Conservation (phyloP, 148 eudicot genomes). For the Arbutus unedo region DNA sequence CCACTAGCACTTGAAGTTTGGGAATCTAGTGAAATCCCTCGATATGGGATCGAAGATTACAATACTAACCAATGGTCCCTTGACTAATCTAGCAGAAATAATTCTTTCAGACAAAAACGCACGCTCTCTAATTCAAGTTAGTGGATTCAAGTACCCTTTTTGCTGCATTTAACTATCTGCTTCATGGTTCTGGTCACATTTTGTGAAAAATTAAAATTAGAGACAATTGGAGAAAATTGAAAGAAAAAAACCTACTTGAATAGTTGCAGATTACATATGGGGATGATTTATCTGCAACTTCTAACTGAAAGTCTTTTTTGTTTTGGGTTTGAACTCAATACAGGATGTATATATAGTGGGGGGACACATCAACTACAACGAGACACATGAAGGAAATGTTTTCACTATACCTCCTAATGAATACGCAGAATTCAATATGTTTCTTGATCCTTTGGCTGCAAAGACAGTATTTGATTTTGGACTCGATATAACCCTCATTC, state of each 20-base stretch:
- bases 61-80: constrained; percentile 70
- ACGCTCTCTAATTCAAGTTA: constrained; percentile 60
- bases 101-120: constrained; percentile 46
- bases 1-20: constrained; percentile 71
- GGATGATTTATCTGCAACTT: background rate
- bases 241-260: too few relatives aligned
- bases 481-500: constrained; percentile 59
- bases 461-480: constrained; percentile 53
- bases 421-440: constrained; percentile 69
- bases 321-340: constrained; percentile 2
- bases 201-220: background rate
- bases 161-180: background rate
- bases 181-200: background rate
- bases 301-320: background rate
- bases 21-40: constrained; percentile 50
- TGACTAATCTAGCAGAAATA: constrained; percentile 68
- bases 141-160: background rate
- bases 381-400: constrained; percentile 44
- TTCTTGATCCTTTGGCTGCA: constrained; percentile 87
- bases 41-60: constrained; percentile 44
- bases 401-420: constrained; percentile 56
- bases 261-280: background rate
- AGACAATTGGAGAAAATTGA: too few relatives aligned
- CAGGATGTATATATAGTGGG: constrained; percentile 64
- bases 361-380: constrained; percentile 46